Percentiles rank a stretch among this genome's conserved stretches.
Evolutionary conservation across 2,329 filamentous ascomycete species (phyloP).

Genomic region (Apiospora sp.): DNA sequence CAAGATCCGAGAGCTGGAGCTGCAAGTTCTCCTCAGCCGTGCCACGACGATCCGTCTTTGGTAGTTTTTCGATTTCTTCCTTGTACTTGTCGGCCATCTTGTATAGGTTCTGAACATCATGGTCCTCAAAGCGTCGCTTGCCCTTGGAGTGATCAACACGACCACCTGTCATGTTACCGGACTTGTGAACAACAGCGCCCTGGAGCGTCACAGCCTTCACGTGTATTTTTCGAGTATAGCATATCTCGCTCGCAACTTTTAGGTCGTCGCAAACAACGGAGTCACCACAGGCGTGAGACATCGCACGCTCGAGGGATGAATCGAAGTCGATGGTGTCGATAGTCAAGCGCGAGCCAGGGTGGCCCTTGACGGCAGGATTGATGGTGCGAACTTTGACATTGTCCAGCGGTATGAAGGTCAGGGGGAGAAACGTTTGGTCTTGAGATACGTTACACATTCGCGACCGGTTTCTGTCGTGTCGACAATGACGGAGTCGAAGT

Average conservation of each 20-base stretch:
- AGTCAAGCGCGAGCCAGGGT: constrained; percentile 84
- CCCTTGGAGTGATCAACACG: constrained; percentile 78
- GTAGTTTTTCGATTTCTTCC: constrained; percentile 80
- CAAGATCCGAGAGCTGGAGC: constrained; percentile 79
- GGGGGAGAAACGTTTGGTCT: constrained; percentile 87
- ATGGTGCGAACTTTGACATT: constrained; percentile 95
- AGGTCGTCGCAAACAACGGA: constrained; percentile 93
- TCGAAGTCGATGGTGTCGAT: constrained; percentile 98
- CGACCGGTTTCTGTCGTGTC: constrained; percentile 94
- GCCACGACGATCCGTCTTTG: constrained; percentile 78
- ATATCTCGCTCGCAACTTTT: constrained; percentile 85
- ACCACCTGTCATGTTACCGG: constrained; percentile 95
- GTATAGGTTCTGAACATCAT: constrained; percentile 85
- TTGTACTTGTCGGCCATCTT: constrained; percentile 78
- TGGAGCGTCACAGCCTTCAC: constrained; percentile 95
- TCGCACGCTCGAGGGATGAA: constrained; percentile 84
- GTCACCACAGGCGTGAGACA: constrained; percentile 93
- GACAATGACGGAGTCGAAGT: constrained; percentile 94
- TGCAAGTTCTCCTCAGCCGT: constrained; percentile 83
- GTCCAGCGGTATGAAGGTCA: constrained; percentile 95
- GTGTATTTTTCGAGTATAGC: constrained; percentile 83
- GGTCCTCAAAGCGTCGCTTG: constrained; percentile 87
- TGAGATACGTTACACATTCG: constrained; percentile 93
- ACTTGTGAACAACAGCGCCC: constrained; percentile 96
- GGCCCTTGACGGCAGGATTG: constrained; percentile 89